Conservation (phyloP, 495 filamentous ascomycete genomes). For the Rostrohypoxylon terebratum region DNA sequence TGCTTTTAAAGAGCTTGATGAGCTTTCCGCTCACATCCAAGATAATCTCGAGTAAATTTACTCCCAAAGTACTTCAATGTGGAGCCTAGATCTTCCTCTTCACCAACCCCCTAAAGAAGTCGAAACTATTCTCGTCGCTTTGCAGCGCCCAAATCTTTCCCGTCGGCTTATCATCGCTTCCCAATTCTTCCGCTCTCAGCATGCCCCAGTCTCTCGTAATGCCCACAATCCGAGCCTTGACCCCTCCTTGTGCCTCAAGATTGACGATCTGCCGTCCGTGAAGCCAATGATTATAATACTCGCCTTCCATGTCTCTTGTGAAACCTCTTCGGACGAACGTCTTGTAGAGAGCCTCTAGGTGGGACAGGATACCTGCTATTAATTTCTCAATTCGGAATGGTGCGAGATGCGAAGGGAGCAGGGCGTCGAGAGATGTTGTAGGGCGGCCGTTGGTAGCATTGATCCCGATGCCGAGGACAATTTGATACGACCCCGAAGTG, state of each 20-base stretch:
- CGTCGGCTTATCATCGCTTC: slow-evolving; percentile 74
- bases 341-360: slow-evolving; percentile 81
- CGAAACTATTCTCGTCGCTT: slow-evolving; percentile 98
- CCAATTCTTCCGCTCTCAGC: slow-evolving; percentile 83
- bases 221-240: slow-evolving; percentile 82
- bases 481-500: slow-evolving; percentile 78
- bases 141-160: slow-evolving; percentile 86
- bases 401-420: slow-evolving; percentile 67
- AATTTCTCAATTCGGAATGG: slow-evolving; percentile 82
- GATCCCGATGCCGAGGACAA: slow-evolving; percentile 89
- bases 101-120: slow-evolving; percentile 92
- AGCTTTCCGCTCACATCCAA: no score
- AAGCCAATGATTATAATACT: slow-evolving; percentile 90
- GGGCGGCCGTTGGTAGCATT: slow-evolving; percentile 89
- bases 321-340: slow-evolving; percentile 80
- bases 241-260: slow-evolving; percentile 84
- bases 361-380: slow-evolving; percentile 82
- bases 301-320: slow-evolving; percentile 73
- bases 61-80: background rate
- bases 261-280: slow-evolving; percentile 91
- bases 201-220: slow-evolving; percentile 91
- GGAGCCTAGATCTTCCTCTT: slow-evolving; percentile 77
- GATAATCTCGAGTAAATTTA: no score
- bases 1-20: no score
- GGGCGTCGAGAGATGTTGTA: slow-evolving; percentile 84